Evolutionary conservation across 495 filamentous ascomycete genomes (phyloP), one percentile per base, ranked within the genome.

Genomic region (Polyplosphaeria fusca): DNA sequence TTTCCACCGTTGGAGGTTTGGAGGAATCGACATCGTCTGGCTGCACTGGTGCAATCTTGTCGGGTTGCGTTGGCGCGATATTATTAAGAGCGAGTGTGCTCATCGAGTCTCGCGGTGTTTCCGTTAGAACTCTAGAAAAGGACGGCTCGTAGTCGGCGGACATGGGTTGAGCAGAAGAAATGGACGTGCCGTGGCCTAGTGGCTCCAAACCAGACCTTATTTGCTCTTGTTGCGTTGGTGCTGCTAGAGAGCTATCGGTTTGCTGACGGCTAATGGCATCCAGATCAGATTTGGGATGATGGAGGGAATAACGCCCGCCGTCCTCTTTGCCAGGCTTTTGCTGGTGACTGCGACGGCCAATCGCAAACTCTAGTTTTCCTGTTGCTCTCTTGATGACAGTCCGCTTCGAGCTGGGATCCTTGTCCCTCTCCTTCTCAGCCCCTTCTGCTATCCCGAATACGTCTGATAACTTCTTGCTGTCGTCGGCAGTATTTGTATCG

Each of bases 281-380:
- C 30, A 47, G 25, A 38, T 55, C 50, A 3, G 50, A 42, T 44
- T 42, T 64, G n/a, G 23, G 7, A 18, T 53, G 49, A 3, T 45
- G 49, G 11, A 43, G 13, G 24, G 52, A 22, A 18, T 30, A 30
- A 5, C 74, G 51, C 0, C 60, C 70, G 41, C 70, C 72, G 28
- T 76, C 55, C 48, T 83, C 82, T 39, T 80, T 79, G 13, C 77
- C 74, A 0, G 79, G 74, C 57, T 79, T 84, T 25, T 73, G 71
- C 52, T 79, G 82, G 81, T 53, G 77, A 68, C 65, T 74, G 69
- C 44, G 73, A 66, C 57, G 77, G 69, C 87, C 86, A 19, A 96
- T 87, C 3, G 87, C 89, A 67, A 91, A 88, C 72, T 95, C 90
- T 47, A 85, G 89, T 55, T 89, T 85, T 54, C 80, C 88, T 27